Base-by-base conservation (phyloP, 331 rosid genomes). In the Rhamnella rubrinervis region DNA sequence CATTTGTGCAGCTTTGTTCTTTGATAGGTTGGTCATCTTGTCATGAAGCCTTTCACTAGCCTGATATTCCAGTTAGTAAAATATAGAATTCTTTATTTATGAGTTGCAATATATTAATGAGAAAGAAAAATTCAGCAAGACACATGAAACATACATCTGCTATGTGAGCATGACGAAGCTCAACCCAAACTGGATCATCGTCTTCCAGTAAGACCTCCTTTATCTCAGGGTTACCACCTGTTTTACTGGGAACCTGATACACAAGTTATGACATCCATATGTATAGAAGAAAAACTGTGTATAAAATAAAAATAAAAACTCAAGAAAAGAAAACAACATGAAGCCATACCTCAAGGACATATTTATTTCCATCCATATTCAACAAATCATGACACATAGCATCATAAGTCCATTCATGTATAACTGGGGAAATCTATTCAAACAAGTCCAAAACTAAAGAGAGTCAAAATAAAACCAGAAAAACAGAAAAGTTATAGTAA, bases 321-420 rank as follows among this genome's bases (percentile, higher is more conserved):
- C 9, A 7, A 15, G 31, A 73, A 23, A 65, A 55, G 46, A 68
- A 64, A 70, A 23, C 17, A 77, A 40, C 58, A 69, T 35, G 19
- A 79, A 52, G 63, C 8, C 66, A 46, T 85, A 89, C 98, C 97
- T 93, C 96, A 31, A 87, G 77, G 17, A 61, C 60, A 71, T 87
- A 93, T 78, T 91, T 93, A 74, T 91, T 89, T 73, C 98, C 98
- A 2, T 88, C 95, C 89, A 91, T 81, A 66, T 83, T 77, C 81
- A 93, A 75, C 79, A 93, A 77, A 80, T 93, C 98, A 55, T 83
- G 97, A 71, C 88, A 83, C 97, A 93, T 93, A 55, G 98, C 98
- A 80, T 93, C 97, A 59, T 93, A 93, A 62, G 98, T 93, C 98
- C 98, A 93, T 75, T 93, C 98, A 71, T 93, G 98, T 77, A 93